These are phyloP conservation scores for Pleomassaria siparia DNA, from an alignment of 2,329 filamentous ascomycete species.

Conservation along the genomic window DNA sequence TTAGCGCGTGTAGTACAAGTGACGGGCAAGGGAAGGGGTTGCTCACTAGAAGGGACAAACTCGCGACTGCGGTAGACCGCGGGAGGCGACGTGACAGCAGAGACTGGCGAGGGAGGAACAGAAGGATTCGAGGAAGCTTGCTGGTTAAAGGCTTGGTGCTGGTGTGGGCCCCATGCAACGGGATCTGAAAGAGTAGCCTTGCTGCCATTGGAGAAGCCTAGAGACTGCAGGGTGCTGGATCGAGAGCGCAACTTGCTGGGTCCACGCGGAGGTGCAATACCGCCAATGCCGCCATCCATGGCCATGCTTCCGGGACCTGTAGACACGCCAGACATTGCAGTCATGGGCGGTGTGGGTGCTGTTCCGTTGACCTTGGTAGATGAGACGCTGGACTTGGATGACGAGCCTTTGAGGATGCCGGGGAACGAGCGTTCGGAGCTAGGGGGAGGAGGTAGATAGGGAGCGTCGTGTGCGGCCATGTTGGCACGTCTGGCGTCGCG, in stretches of 20 bases:
- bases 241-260: constrained; percentile 5
- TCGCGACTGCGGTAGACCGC: constrained; percentile 10
- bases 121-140: constrained; percentile 4
- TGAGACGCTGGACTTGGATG: neutral
- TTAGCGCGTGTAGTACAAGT: too few relatives aligned
- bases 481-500: constrained; percentile 13
- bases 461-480: constrained; percentile 8
- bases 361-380: neutral
- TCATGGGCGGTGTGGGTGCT: constrained; percentile 2
- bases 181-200: constrained; percentile 9
- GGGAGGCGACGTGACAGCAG: constrained; percentile 5
- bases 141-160: constrained; percentile 12
- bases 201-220: constrained; percentile 9
- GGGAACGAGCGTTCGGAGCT: neutral
- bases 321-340: constrained; percentile 1
- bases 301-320: constrained; percentile 6
- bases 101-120: constrained; percentile 8
- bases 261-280: constrained; percentile 9
- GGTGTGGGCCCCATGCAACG: constrained; percentile 20
- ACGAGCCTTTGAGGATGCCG: neutral
- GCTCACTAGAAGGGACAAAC: constrained; percentile 4
- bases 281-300: constrained; percentile 10
- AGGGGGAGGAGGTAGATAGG: constrained; percentile 1
- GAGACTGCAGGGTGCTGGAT: constrained; percentile 12
- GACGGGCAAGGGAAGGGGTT: too few relatives aligned